phyloP scores from a whole-genome alignment of 176 grass and related monocot genomes.

The Carex parvula region DNA sequence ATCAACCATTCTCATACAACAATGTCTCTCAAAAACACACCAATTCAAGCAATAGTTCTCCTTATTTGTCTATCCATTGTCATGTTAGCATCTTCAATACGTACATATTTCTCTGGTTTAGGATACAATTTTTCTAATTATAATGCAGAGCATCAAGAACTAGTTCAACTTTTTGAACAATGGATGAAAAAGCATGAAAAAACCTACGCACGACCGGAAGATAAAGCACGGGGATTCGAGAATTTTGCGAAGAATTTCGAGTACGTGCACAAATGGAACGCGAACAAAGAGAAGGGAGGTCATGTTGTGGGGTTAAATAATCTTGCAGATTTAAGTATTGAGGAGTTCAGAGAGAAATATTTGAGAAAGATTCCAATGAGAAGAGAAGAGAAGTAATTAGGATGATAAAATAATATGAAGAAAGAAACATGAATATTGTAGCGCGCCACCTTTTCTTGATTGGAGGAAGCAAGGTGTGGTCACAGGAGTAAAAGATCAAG shows the following conservation, averaged over 20 bases:
- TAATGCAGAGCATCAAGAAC: background rate
- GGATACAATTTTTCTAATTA: background rate
- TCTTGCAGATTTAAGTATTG: conserved; percentile 44
- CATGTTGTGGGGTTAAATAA: conserved; percentile 39
- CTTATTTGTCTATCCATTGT: conserved; percentile 13
- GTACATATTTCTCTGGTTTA: background rate
- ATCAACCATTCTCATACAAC: background rate
- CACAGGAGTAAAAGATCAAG: conserved; percentile 25
- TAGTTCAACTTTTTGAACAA: conserved; percentile 32
- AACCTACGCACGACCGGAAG: conserved; percentile 25
- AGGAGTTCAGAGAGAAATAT: conserved; percentile 34
- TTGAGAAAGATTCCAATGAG: conserved; percentile 18
- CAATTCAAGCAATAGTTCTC: conserved; percentile 6
- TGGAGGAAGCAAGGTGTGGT: conserved; percentile 39
- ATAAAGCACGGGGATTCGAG: conserved; percentile 26
- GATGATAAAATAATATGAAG: background rate
- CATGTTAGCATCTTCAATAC: conserved; percentile 1
- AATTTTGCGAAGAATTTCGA: conserved; percentile 32
- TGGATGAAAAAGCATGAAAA: conserved; percentile 31
- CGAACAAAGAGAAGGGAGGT: background rate
- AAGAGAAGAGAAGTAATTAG: background rate
- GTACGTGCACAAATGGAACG: conserved; percentile 17
- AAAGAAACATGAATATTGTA: conserved; percentile 7
- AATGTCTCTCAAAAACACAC: conserved; percentile 17
- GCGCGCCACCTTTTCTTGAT: conserved; percentile 27